Base-by-base conservation (phyloP, 106 monocot genomes). In the Triglochin maritima region DNA sequence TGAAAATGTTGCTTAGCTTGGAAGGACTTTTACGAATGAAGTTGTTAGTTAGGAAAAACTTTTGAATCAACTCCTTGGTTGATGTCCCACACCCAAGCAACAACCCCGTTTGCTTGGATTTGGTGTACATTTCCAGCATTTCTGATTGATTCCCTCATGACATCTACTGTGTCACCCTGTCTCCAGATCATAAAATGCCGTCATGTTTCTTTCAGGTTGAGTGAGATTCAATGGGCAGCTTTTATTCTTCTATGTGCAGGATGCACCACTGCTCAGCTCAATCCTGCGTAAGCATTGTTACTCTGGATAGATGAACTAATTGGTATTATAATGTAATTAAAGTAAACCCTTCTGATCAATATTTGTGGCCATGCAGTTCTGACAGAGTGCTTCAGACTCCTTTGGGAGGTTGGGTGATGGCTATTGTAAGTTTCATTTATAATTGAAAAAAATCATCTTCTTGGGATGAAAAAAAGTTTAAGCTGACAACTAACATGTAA, bases 211-310 rank as follows among this genome's bases (percentile, higher is more conserved):
- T 78, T 46, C 72, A 96, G 96, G 76, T 75, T 91, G 74, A 96
- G 88, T 66, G 78, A 86, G 76, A 75, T 86, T 60, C 96, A 96
- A 44, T 96, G 96, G 96, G 82, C 84, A 42, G 96, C 96, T 67
- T 96, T 96, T 71, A 66, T 91, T 74, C 82, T 96, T 63, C 66
- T 96, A 59, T 84, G 80, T 66, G 88, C 86, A 46, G 96, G 96
- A 10, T 91, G 96, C 72, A 96, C 90, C 5, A 91, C 85, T 8
- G 91, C 96, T 75, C 96, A 96, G 62, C 79, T 90, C 41, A 88
- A 83, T 71, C 42, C 85, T 59, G 76, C 85, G 95, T 96, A 84
- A 90, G 94, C 66, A 50, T 47, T 5, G 14, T 64, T 6, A 60
- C 29, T 60, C 3, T 5, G 14, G 55, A 13, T 51, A 50, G 64